Percentiles rank a stretch among this genome's conserved stretches.
Evolutionary conservation across 371 early-diverging fungal species (phyloP).

Genomic region (Apophysomyces sp.): DNA sequence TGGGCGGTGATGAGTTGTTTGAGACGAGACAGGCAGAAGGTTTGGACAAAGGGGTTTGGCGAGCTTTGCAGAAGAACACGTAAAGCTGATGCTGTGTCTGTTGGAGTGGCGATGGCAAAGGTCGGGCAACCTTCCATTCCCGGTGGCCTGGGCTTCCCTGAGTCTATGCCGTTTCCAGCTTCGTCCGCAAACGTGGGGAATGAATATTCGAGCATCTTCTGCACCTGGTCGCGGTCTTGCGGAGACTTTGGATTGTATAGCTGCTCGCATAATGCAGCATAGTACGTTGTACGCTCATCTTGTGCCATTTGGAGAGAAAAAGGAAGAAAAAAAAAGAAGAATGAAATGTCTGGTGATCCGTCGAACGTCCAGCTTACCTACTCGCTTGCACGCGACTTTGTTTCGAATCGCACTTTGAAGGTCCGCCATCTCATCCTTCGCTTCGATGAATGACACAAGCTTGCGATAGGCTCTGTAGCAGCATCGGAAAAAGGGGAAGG

Average conservation of each 20-base stretch:
- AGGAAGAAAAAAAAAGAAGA: neutral
- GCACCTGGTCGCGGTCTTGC: slow-evolving; percentile 66
- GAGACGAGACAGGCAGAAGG: slow-evolving; percentile 68
- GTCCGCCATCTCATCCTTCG: neutral
- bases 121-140: slow-evolving; percentile 43
- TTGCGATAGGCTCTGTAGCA: neutral
- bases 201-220: slow-evolving; percentile 71
- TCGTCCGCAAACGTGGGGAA: slow-evolving; percentile 81
- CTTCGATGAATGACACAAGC: neutral
- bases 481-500: too few relatives aligned
- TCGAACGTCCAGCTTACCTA: neutral
- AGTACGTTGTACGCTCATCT: slow-evolving; percentile 38
- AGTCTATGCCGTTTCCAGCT: slow-evolving; percentile 44
- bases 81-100: slow-evolving; percentile 69
- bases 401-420: neutral
- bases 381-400: neutral
- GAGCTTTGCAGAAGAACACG: slow-evolving; percentile 73
- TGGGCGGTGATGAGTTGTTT: slow-evolving; percentile 72
- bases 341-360: slow-evolving; percentile 1
- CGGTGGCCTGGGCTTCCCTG: slow-evolving; percentile 20
- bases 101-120: slow-evolving; percentile 60
- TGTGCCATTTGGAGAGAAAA: slow-evolving; percentile 20
- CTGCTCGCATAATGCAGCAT: slow-evolving; percentile 47
- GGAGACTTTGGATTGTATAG: slow-evolving; percentile 61
- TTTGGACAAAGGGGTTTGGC: slow-evolving; percentile 68